Conservation (phyloP, 441 rosid species). For the Manihot esculenta region DNA sequence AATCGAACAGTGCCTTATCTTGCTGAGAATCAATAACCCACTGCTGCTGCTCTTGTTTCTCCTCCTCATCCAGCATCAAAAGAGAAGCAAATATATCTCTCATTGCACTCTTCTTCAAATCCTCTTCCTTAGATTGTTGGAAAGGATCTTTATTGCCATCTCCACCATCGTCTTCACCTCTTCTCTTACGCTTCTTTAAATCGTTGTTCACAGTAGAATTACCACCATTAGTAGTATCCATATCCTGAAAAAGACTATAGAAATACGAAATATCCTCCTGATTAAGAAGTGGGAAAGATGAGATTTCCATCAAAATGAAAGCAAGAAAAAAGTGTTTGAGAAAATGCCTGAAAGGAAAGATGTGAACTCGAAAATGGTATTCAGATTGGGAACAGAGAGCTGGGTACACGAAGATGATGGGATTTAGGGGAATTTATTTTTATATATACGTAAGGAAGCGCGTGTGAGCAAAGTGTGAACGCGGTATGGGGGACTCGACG, state of each 20-base stretch:
- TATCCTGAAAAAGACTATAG: constrained; percentile 46
- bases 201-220: constrained; percentile 22
- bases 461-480: constrained; percentile 18
- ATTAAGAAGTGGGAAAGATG: constrained; percentile 56
- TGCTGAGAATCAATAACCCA: constrained; percentile 38
- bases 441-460: constrained; percentile 19
- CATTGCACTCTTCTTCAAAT: constrained; percentile 30
- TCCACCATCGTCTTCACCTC: constrained; percentile 33
- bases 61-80: constrained; percentile 59
- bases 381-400: constrained; percentile 9
- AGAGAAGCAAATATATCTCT: constrained; percentile 58
- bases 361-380: constrained; percentile 17
- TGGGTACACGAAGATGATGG: too few species aligned
- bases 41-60: constrained; percentile 41
- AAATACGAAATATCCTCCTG: constrained; percentile 60
- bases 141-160: constrained; percentile 10
- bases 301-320: constrained; percentile 54
- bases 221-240: constrained; percentile 29
- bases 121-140: constrained; percentile 9
- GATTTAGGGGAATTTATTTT: not conserved
- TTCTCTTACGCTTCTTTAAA: constrained; percentile 45
- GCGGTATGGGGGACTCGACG: constrained; percentile 3
- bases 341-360: constrained; percentile 17
- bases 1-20: constrained; percentile 45
- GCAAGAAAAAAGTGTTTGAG: constrained; percentile 24